Base-by-base conservation (phyloP, 768 basidiomycete species). In the Nevesoporus exiguus region DNA sequence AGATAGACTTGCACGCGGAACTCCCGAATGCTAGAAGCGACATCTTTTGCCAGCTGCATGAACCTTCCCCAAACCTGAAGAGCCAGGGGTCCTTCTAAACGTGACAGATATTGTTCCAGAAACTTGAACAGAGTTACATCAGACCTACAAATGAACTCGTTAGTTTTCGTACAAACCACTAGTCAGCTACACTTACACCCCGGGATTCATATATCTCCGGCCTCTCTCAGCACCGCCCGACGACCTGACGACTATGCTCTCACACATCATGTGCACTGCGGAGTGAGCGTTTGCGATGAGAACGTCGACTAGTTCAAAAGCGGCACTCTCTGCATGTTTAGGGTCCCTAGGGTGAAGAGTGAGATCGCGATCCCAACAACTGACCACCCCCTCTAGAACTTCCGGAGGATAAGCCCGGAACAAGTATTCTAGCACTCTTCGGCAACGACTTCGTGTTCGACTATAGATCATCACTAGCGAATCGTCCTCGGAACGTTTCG, bases 11-110 rank as follows among this genome's bases (percentile, higher is more conserved):
- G 85, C 0, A 78, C 59, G 58, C 86, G 88, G 70, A 86, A 88
- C 29, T 87, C 85, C 27, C 84, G 79, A 21, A 83, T 74, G 47
- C 75, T 80, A 36, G 75, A 77, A n/a, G 82, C 71, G 21, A 96
- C 68, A 22, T 98, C 95, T 64, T 88, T 91, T 7, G 85, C 81
- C 40, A 98, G 74, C 46, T 85, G 81, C 57, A 91, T 74, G 63
- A 86, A 86, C 19, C 90, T 81, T 40, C 74, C 70, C 96, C 96
- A 98, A 19, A 98, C 89, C 72, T 98, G 97, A 11, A 94, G 77
- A 3, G 92, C 95, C 33, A 97, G 74, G 0, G 97, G 92, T 0
- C 93, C 92, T 69, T 98, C 97, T 39, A 98, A 70, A 10, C 86
- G 82, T 17, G 73, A 73, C 27, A 98, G 68, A 65, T 98, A 98